Base-by-base conservation (phyloP, 495 filamentous ascomycete species). In the Neurospora sp. region DNA sequence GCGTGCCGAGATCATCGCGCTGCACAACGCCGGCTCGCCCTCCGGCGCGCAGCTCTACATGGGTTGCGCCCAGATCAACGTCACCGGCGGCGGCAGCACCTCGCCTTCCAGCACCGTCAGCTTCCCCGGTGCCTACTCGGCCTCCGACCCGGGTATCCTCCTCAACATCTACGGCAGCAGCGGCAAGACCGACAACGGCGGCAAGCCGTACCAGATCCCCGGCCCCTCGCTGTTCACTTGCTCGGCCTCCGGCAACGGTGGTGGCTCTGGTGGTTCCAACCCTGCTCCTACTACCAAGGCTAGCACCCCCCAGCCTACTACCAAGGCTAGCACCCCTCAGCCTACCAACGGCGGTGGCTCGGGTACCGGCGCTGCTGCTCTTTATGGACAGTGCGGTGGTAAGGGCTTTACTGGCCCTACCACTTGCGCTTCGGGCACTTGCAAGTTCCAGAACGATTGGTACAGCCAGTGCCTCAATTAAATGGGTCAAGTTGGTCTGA, bases 11-110 rank as follows among this genome's bases (percentile, higher is more conserved):
- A 74, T 87, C 8, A 82, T 87, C 40, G 85, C 86, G 7, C 82
- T 87, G 37, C 85, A 87, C 78, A 76, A 74, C 17, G 85, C 86
- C 20, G 71, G 75, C 27, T 68, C 37, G n/a, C 68, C 70, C 2
- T 81, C 81, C 8, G 84, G 82, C 48, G 86, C 86, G 1, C 86
- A 88, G 76, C 84, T 87, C 74, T 87, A 87, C 74, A 83, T 82
- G 73, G 81, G 81, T 74, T 84, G 82, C 74, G 81, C 82, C 10
- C 82, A 82, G 70, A 85, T 88, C 71, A 84, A 84, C 37, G 79
- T 88, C n/a, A 83, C 83, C 2, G 84, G 86, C 59, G 80, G 81
- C 12, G 84, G 85, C 20, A 82, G 76, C 48, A 77, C 79, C 70
- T 75, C 76, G 1, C 82, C 80, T 12, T 75, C 81, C 12, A 74